Evolutionary conservation across 768 basidiomycete genomes (phyloP).

Genomic region (Trametes sanguinea): DNA sequence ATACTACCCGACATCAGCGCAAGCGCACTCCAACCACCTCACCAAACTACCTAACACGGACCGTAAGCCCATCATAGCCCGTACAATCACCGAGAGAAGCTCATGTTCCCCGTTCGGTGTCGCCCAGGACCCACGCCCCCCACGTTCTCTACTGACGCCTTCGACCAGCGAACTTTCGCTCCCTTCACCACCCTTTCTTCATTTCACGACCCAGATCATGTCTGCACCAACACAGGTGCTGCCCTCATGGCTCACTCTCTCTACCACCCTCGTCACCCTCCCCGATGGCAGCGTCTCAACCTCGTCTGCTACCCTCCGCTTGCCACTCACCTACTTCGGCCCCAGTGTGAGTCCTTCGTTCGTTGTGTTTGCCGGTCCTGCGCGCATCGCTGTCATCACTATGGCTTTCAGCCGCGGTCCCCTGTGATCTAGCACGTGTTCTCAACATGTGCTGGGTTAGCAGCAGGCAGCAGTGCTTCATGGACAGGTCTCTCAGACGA

Average conservation of each 20-base stretch:
- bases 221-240: slow-evolving; percentile 62
- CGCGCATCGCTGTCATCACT: not conserved
- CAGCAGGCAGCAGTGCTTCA: too few species aligned
- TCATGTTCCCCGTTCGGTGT: not conserved
- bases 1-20: slow-evolving; percentile 3
- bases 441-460: too few species aligned
- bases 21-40: not conserved
- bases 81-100: slow-evolving; percentile 18
- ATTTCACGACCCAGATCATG: slow-evolving; percentile 39
- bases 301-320: slow-evolving; percentile 53
- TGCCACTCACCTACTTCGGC: slow-evolving; percentile 82
- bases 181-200: slow-evolving; percentile 13
- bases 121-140: slow-evolving; percentile 18
- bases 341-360: slow-evolving; percentile 63
- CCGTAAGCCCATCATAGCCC: not conserved
- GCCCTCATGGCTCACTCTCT: slow-evolving; percentile 72
- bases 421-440: too few species aligned
- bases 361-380: not conserved
- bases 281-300: slow-evolving; percentile 56
- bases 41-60: slow-evolving; percentile 1
- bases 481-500: too few species aligned
- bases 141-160: slow-evolving; percentile 25
- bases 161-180: slow-evolving; percentile 19
- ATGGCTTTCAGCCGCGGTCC: not conserved
- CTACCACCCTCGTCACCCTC: slow-evolving; percentile 54